Evolutionary conservation across 108 stramenopile genomes (phyloP), one percentile per base, ranked within the genome.

Genomic region (Stephanodiscus triporus): DNA sequence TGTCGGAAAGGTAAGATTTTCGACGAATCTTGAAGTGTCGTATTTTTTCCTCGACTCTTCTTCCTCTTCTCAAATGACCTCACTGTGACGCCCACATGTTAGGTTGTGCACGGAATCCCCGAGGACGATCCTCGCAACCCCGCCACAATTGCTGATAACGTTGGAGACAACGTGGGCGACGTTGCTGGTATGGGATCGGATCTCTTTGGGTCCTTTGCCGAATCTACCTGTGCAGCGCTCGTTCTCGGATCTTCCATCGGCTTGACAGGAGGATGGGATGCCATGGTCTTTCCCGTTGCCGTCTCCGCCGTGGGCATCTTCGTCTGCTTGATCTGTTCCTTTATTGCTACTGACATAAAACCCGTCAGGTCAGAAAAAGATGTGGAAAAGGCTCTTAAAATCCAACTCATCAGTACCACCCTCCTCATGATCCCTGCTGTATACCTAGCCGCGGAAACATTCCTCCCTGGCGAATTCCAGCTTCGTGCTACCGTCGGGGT

Each of bases 111-210:
- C 76, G 97, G 96, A 54, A 97, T 99, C 60, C 97, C 97, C 42
- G 98, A 99, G 86, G 98, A 99, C 68, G 98, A 99, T 92, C 98
- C 98, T 27, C 91, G 97, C 57, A 99, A 99, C 88, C 98, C 98
- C 19, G 98, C 98, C 38, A 97, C 96, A 23, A 99, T 99, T 82
- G 98, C 98, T n/a, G 98, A 99, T 72, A 99, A 99, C 78, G 98
- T 99, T 24, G 98, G 98, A 45, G 98, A 99, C 86, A 99, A 99
- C 85, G 98, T 99, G 37, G 97, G 97, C 47, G 98, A 99, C 71
- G 97, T 99, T 23, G 98, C 98, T 56, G 97, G 97, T 74, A 99
- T 99, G 98, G 98, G 98, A 69, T 91, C 95, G 22, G 98, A 99
- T 93, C 86, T 99, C 19, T 99, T 99, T 73, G 99, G 97, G 73